These are phyloP conservation scores for Auricularia heimuer DNA, from an alignment of 768 basidiomycete species.

Conservation along the genomic window DNA sequence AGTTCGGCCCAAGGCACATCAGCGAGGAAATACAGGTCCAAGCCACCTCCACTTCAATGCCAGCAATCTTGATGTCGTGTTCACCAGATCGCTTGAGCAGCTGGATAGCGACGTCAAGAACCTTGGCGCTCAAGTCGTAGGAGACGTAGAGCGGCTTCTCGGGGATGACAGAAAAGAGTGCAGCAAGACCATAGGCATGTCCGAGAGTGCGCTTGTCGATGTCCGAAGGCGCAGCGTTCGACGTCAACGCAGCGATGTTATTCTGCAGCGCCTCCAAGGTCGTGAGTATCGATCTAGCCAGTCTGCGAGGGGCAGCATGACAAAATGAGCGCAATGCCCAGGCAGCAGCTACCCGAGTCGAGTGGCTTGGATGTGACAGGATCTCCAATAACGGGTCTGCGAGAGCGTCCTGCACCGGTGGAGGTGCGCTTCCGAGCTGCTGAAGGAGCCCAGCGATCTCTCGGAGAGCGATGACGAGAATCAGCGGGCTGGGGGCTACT, in stretches of 20 bases:
- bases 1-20: conserved; percentile 88
- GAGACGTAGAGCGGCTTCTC: conserved; percentile 88
- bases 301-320: conserved; percentile 73
- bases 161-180: conserved; percentile 77
- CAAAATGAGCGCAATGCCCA: conserved; percentile 90
- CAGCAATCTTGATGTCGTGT: conserved; percentile 75
- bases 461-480: conserved; percentile 63
- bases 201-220: conserved; percentile 66
- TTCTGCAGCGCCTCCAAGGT: conserved; percentile 77
- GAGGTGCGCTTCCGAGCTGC: conserved; percentile 86
- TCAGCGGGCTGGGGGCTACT: conserved; percentile 50
- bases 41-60: conserved; percentile 82
- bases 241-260: conserved; percentile 64
- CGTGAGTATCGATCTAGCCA: conserved; percentile 68
- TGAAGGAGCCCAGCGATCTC: conserved; percentile 82
- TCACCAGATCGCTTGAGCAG: conserved; percentile 87
- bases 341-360: conserved; percentile 75
- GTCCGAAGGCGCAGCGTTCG: conserved; percentile 63
- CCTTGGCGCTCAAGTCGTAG: conserved; percentile 83
- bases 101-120: conserved; percentile 83
- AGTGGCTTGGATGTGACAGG: conserved; percentile 77
- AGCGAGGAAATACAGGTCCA: conserved; percentile 88
- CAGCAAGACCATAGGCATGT: conserved; percentile 82
- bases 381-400: conserved; percentile 78
- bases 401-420: conserved; percentile 83